Evolutionary conservation across 2,329 filamentous ascomycete species (phyloP), one percentile per base, ranked within the genome.

Genomic region (Endothia cerciana): DNA sequence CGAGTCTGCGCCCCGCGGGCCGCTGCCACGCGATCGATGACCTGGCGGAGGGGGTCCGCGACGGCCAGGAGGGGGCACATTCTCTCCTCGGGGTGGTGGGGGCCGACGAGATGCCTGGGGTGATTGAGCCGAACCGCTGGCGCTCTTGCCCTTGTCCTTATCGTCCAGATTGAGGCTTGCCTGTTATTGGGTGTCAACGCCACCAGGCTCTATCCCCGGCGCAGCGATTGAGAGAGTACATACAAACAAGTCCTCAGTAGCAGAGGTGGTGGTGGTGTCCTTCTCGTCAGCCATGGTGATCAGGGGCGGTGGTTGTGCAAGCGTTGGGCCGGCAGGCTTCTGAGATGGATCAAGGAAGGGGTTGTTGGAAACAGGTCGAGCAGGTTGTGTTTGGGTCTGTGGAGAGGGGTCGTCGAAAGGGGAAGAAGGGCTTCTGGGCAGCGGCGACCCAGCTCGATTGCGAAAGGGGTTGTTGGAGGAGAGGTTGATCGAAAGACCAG

Each of bases 401-500:
- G 81, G 79, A 71, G 81, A 79, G 69, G 80, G 82, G 77, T 88
- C 85, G 77, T 87, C 86, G 74, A 88, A 87, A 68, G 85, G 88
- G 70, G 85, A 89, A 69, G 77, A 78, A n/a, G 73, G 74, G 62
- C 69, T 73, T 28, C 69, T 71, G 79, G 80, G 76, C 79, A 77
- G 72, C 69, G 86, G 89, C 69, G 90, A 91, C 45, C 83, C 81
- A 70, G 89, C 87, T 74, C 89, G 87, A 77, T 92, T 92, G 81
- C 91, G 89, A 73, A 87, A 94, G 69, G 91, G 91, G 76, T 94
- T 94, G 84, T 93, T 93, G 76, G 91, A 93, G 77, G 89, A 89
- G 74, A 93, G 85, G 78, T 88, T 90, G 76, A 90, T 80, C 63
- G 85, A 81, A 74, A 90, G 81, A 71, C 82, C 83, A 70, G 84